phyloP scores from a whole-genome alignment of 2,329 filamentous ascomycete species.

The Pseudogymnoascus sp. region DNA sequence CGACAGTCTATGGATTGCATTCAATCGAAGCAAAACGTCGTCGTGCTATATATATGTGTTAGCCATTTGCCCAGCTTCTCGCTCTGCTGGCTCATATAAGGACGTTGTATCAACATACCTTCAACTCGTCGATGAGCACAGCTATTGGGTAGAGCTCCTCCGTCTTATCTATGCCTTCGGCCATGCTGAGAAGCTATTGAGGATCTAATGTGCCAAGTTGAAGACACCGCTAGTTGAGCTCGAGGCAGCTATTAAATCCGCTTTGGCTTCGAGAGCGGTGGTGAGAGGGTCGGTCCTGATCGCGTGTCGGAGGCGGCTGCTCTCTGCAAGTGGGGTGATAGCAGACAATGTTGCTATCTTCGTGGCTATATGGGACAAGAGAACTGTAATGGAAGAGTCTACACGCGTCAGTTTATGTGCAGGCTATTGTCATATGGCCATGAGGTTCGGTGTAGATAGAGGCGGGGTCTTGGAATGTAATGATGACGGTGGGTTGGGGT shows the following conservation, averaged over 20 bases:
- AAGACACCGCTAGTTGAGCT: slow-evolving; percentile 7
- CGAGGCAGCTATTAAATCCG: slow-evolving; percentile 3
- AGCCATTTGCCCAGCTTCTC: slow-evolving; percentile 20
- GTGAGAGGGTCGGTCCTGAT: slow-evolving; percentile 6
- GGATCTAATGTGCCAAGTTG: slow-evolving; percentile 3
- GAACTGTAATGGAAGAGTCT: slow-evolving; percentile 4
- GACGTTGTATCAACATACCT: slow-evolving; percentile 50
- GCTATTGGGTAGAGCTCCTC: slow-evolving; percentile 99
- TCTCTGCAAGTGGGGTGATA: slow-evolving; percentile 6
- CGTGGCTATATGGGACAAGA: background rate
- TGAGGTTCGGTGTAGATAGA: background rate
- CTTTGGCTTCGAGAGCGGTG: slow-evolving; percentile 1
- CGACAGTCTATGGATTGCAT: slow-evolving; percentile 95
- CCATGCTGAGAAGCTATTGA: slow-evolving; percentile 53
- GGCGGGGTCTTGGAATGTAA: slow-evolving; percentile 8
- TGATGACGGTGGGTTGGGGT: slow-evolving; percentile 8
- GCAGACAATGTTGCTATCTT: slow-evolving; percentile 6
- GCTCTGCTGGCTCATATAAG: slow-evolving; percentile 9
- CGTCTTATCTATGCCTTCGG: slow-evolving; percentile 77
- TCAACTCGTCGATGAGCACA: slow-evolving; percentile 98
- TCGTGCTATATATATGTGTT: slow-evolving; percentile 61
- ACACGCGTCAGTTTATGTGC: slow-evolving; percentile 5
- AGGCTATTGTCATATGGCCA: background rate
- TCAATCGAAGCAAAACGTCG: slow-evolving; percentile 93
- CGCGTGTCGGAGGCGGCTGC: slow-evolving; percentile 2